Evolutionary conservation across 1,284 basidiomycete species (phyloP).

Genomic region (Leucoagaricus sp.): DNA sequence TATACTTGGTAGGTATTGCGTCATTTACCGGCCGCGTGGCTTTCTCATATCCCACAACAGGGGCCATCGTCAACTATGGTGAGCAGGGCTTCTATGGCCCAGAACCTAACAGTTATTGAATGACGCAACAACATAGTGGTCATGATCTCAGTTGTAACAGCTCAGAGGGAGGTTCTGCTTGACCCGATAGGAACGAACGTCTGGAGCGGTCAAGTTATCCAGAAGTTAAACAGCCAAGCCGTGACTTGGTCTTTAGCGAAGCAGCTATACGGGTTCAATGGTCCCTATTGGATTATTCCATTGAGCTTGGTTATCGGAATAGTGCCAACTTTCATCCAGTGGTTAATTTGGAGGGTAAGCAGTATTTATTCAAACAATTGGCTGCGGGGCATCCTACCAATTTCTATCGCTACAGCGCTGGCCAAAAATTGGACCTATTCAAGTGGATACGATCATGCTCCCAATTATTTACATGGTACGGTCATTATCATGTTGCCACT

Average conservation of each 20-base stretch:
- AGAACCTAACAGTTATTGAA: not conserved
- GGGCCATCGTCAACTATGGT: conserved; percentile 43
- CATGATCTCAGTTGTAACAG: conserved; percentile 55
- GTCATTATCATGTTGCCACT: not conserved
- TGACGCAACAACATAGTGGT: conserved; percentile 38
- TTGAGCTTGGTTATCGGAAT: conserved; percentile 54
- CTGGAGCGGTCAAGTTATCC: conserved; percentile 57
- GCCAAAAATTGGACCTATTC: conserved; percentile 50
- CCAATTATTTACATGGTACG: conserved; percentile 55
- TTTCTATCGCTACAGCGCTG: conserved; percentile 37
- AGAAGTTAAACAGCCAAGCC: conserved; percentile 52
- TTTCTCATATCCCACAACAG: conserved; percentile 20
- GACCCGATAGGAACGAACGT: conserved; percentile 55
- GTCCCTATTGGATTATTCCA: conserved; percentile 57
- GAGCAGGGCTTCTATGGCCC: conserved; percentile 3
- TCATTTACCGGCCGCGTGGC: not conserved
- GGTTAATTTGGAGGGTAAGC: conserved; percentile 49
- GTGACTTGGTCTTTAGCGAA: conserved; percentile 48
- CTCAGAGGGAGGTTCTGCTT: conserved; percentile 53
- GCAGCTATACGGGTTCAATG: conserved; percentile 51
- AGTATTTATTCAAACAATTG: not conserved
- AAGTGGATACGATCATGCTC: conserved; percentile 49
- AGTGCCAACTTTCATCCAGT: conserved; percentile 50
- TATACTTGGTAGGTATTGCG: conserved; percentile 45
- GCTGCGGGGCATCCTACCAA: not conserved